Base-by-base conservation (phyloP, 2,329 filamentous ascomycete genomes). In the Ophiocordyceps unilateralis region DNA sequence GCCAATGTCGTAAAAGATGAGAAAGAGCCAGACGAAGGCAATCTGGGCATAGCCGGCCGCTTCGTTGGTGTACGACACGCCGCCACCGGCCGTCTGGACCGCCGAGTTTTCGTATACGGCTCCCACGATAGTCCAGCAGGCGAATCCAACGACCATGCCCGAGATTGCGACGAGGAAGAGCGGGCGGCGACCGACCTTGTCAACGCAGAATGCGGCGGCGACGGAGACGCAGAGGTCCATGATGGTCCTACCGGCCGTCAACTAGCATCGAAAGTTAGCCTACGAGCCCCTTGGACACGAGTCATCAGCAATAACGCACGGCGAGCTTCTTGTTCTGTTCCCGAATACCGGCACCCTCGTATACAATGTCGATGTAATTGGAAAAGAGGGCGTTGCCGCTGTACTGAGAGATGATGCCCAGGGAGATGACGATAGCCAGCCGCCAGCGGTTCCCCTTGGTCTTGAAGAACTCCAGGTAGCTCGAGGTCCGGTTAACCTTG, bases 331-430 rank as follows among this genome's bases (percentile, higher is more conserved):
- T 66, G 52, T 69, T 68, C 53, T 74, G 64, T 39, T 68, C 61
- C 1, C 51, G 70, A 52, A 81, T 78, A 39, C 76, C 77, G 41
- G 76, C 75, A 41, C 69, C 70, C 36, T 67, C 61, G 58, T 79
- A 79, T 48, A 82, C 68, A 44, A 69, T 64, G 46, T 76, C 72
- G 52, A 78, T 74, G 56, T 81, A 81, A 60, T 81, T 81, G 48
- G 69, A 76, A 53, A 82, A 74, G 2, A 82, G 60, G 17, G 74
- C 76, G 53, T 81, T 82, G 39, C 78, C 78, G 42, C 70, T 76
- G 60, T 78, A 81, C 58, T 82, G 77, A 2, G 75, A 79, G 53
- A 81, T 78, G 50, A 81, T 60, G 52, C 76, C 78, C 17, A 82
- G 65, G 0, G 74, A 78, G 37, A 79, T 57, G 37, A 80, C 64